These are phyloP conservation scores for Crataegus laevigata DNA, from an alignment of 306 rosid species.

Conservation along the genomic window DNA sequence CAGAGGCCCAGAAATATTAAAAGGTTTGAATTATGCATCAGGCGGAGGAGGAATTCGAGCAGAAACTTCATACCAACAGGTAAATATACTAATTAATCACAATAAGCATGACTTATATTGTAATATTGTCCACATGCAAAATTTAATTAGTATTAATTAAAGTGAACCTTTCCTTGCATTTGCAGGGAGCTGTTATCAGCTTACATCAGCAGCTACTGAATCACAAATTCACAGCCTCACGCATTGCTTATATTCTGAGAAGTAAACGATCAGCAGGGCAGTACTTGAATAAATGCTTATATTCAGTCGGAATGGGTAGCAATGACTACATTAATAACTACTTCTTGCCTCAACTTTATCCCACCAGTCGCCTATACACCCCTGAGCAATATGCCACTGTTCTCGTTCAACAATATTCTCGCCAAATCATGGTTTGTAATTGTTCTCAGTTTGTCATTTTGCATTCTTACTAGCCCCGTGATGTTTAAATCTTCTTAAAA, in stretches of 20 bases:
- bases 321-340: slow-evolving; percentile 58
- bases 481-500: no score
- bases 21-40: slow-evolving; percentile 25
- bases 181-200: slow-evolving; percentile 34
- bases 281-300: slow-evolving; percentile 43
- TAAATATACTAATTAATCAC: background rate
- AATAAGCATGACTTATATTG: background rate
- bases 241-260: slow-evolving; percentile 15
- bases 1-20: background rate
- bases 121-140: no score
- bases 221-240: slow-evolving; percentile 20
- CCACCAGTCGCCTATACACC: slow-evolving; percentile 21
- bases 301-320: slow-evolving; percentile 42
- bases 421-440: slow-evolving; percentile 28
- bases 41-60: slow-evolving; percentile 13
- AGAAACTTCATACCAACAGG: slow-evolving; percentile 3
- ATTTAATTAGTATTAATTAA: background rate
- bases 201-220: slow-evolving; percentile 27
- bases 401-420: slow-evolving; percentile 26
- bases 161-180: background rate
- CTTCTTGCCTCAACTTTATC: slow-evolving; percentile 32
- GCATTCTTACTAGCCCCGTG: no score
- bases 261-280: background rate
- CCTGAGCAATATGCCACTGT: slow-evolving; percentile 24
- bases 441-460: no score